Conservation (phyloP, 805 yeast genomes). For the Ogataea siamensis region DNA sequence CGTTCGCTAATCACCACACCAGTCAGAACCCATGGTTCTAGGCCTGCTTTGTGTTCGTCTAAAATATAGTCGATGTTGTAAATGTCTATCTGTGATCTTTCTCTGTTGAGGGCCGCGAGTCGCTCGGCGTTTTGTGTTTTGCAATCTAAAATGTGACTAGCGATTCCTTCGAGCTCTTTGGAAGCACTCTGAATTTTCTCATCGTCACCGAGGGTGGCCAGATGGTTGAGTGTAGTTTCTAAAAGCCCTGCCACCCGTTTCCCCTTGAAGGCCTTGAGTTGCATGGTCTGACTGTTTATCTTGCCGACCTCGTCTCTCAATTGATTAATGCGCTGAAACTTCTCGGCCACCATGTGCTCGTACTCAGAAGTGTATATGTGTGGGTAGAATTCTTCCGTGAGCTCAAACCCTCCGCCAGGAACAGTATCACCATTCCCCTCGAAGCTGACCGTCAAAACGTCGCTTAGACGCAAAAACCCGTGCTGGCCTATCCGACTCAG, state of each 20-base stretch:
- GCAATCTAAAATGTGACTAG: conserved; percentile 13
- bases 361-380: conserved; percentile 37
- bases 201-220: conserved; percentile 15
- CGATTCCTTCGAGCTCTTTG: conserved; percentile 22
- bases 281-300: conserved; percentile 18
- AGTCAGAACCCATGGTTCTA: conserved; percentile 39
- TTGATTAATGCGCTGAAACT: conserved; percentile 17
- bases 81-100: conserved; percentile 22
- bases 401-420: conserved; percentile 29
- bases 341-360: conserved; percentile 22
- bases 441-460: conserved; percentile 35
- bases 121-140: conserved; percentile 16
- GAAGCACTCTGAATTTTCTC: conserved; percentile 19
- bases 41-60: conserved; percentile 16
- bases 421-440: conserved; percentile 30
- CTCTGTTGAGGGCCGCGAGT: conserved; percentile 16
- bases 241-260: conserved; percentile 30
- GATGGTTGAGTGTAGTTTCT: conserved; percentile 27
- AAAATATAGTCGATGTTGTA: conserved; percentile 30
- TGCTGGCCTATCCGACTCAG: conserved; percentile 24
- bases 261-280: conserved; percentile 33
- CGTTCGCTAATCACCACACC: conserved; percentile 37
- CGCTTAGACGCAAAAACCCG: conserved; percentile 30
- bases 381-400: conserved; percentile 37
- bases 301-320: conserved; percentile 18